These are phyloP conservation scores for Amylostereum chailletii DNA, from an alignment of 1,284 basidiomycete species.

Conservation along the genomic window DNA sequence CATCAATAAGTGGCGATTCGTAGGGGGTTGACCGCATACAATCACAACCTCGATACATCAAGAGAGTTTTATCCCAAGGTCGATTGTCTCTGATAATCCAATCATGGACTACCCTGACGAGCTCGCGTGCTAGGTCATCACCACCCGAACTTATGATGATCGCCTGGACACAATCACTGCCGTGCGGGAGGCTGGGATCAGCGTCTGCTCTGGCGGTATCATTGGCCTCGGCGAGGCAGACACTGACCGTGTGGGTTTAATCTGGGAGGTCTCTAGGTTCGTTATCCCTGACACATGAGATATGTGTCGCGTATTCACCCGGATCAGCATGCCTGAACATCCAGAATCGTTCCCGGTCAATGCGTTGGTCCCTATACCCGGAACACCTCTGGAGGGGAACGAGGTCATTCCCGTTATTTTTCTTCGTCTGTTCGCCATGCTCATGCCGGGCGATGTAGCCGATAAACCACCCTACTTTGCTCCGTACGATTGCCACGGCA, in stretches of 20 bases:
- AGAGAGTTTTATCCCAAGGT: constrained; percentile 94
- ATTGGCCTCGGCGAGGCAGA: constrained; percentile 91
- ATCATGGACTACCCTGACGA: background rate
- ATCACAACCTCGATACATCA: constrained; percentile 98
- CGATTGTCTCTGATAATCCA: constrained; percentile 7
- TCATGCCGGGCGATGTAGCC: constrained; percentile 35
- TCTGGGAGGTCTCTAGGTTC: constrained; percentile 87
- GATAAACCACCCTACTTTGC: constrained; percentile 74
- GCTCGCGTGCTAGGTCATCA: constrained; percentile 66
- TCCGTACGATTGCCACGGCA: constrained; percentile 93
- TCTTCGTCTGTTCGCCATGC: too few species aligned
- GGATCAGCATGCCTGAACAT: constrained; percentile 79
- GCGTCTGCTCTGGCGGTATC: constrained; percentile 96
- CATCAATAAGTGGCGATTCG: constrained; percentile 1
- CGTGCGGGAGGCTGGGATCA: constrained; percentile 92
- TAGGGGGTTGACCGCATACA: constrained; percentile 93
- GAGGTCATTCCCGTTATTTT: constrained; percentile 33
- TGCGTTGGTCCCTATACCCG: constrained; percentile 77
- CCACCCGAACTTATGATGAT: constrained; percentile 92
- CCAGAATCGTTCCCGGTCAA: constrained; percentile 99
- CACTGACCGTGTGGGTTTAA: constrained; percentile 86
- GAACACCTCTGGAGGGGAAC: constrained; percentile 66
- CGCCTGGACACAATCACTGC: constrained; percentile 83
- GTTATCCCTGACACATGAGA: constrained; percentile 7
- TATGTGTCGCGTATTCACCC: too few species aligned